Evolutionary conservation across 2,329 filamentous ascomycete genomes (phyloP).

Genomic region (Ophiosphaerella narmari): DNA sequence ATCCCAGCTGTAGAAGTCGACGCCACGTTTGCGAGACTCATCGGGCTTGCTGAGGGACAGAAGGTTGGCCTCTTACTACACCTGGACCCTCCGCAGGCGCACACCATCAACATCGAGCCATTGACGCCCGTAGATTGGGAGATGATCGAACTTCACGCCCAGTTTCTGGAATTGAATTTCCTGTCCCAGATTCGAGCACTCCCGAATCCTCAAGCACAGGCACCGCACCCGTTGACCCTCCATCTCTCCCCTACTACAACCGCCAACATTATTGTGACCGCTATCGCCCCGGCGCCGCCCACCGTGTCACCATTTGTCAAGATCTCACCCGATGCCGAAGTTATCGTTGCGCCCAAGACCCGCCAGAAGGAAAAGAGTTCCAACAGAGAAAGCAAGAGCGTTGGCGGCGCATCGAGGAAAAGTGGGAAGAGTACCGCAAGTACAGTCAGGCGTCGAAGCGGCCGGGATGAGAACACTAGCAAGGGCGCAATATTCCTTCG

Average conservation of each 20-base stretch:
- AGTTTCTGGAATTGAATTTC: constrained; percentile 92
- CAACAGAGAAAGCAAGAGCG: constrained; percentile 77
- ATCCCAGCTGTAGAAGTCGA: constrained; percentile 82
- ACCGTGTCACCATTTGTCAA: constrained; percentile 80
- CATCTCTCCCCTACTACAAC: constrained; percentile 95
- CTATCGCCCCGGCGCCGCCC: constrained; percentile 74
- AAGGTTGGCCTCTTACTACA: constrained; percentile 75
- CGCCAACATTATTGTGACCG: constrained; percentile 85
- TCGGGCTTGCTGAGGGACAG: constrained; percentile 80
- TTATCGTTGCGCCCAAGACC: constrained; percentile 94
- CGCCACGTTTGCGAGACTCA: constrained; percentile 75
- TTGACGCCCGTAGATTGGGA: constrained; percentile 97
- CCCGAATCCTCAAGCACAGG: constrained; percentile 73
- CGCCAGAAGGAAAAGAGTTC: constrained; percentile 69
- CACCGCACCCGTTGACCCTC: constrained; percentile 80
- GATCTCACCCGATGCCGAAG: constrained; percentile 90
- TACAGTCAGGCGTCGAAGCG: constrained; percentile 64
- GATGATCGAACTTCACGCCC: constrained; percentile 96
- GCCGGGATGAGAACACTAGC: constrained; percentile 67
- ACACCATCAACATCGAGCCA: constrained; percentile 96
- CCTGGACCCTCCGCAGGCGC: constrained; percentile 84
- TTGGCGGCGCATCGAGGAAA: constrained; percentile 76
- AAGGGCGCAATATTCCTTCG: constrained; percentile 75
- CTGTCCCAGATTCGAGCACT: constrained; percentile 90
- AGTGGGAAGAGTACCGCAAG: constrained; percentile 77